A percentile compares a stretch with the other conserved stretches of the same genome.
Evolutionary conservation across 106 monocot species (phyloP).

Genomic region (Dioscorea dumetorum): DNA sequence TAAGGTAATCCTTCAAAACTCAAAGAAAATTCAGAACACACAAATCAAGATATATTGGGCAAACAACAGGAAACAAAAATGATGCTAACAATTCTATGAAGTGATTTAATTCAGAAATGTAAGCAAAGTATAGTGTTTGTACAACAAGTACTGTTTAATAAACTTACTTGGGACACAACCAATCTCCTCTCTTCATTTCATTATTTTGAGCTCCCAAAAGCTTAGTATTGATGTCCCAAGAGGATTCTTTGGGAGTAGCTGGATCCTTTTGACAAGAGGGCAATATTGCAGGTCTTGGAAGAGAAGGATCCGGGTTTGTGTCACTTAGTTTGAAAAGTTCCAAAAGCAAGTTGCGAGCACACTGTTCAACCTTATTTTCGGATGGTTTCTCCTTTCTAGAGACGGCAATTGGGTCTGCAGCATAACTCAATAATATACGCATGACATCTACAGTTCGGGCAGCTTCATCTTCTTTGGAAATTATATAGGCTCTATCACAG

Average conservation of each 20-base stretch:
- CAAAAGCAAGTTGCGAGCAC: slow-evolving; percentile 56
- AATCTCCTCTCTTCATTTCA: slow-evolving; percentile 99
- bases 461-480: slow-evolving; percentile 43
- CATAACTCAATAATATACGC: slow-evolving; percentile 79
- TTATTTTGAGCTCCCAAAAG: slow-evolving; percentile 14
- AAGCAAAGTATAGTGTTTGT: neutral
- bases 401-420: slow-evolving; percentile 33
- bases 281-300: slow-evolving; percentile 29
- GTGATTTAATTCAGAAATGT: neutral
- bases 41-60: neutral
- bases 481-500: slow-evolving; percentile 80
- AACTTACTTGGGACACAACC: slow-evolving; percentile 84
- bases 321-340: slow-evolving; percentile 75
- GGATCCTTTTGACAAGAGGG: slow-evolving; percentile 13
- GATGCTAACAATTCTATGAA: neutral
- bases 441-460: slow-evolving; percentile 83
- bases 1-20: neutral
- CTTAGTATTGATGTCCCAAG: slow-evolving; percentile 4
- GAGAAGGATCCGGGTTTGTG: slow-evolving; percentile 50
- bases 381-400: slow-evolving; percentile 21
- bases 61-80: neutral
- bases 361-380: slow-evolving; percentile 47
- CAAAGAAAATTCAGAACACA: neutral
- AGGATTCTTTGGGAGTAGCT: neutral
- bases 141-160: neutral